phyloP scores from a whole-genome alignment of 345 rosid genomes.

The Brassica carinata region DNA sequence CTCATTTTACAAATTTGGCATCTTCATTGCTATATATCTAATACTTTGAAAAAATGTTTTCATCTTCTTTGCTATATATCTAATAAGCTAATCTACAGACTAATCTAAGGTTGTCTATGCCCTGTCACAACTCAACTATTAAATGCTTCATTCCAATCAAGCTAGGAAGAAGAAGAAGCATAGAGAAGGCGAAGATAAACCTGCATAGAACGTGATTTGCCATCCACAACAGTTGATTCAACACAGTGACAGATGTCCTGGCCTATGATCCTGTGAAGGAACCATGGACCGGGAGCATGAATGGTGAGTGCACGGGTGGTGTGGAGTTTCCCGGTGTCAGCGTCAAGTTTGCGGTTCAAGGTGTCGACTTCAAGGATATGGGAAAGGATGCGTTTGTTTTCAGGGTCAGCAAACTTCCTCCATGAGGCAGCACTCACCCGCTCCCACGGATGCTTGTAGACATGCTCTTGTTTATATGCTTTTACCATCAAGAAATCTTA shows the following conservation, averaged over 20 bases:
- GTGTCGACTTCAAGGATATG: slow-evolving; percentile 90
- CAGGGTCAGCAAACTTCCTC: slow-evolving; percentile 95
- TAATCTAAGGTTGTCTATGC: not conserved
- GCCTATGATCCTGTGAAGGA: slow-evolving; percentile 75
- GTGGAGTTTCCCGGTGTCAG: slow-evolving; percentile 70
- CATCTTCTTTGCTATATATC: too few relatives aligned
- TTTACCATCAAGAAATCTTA: slow-evolving; percentile 58
- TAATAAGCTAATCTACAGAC: not conserved
- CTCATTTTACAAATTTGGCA: too few relatives aligned
- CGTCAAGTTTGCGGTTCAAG: slow-evolving; percentile 66
- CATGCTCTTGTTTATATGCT: slow-evolving; percentile 85
- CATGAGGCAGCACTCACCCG: slow-evolving; percentile 95
- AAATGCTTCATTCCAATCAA: slow-evolving; percentile 3
- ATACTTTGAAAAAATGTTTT: too few relatives aligned
- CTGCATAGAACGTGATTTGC: slow-evolving; percentile 71
- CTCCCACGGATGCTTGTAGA: slow-evolving; percentile 98
- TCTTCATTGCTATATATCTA: too few relatives aligned
- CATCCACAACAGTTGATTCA: slow-evolving; percentile 90
- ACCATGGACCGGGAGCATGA: slow-evolving; percentile 97
- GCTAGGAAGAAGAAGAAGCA: not conserved
- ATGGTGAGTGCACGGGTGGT: slow-evolving; percentile 84
- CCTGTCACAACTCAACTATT: not conserved
- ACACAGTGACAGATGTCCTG: slow-evolving; percentile 94
- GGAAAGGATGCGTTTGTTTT: slow-evolving; percentile 79
- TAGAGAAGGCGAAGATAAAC: not conserved